Conservation (phyloP, 805 yeast genomes). For the Hanseniaspora pseudoguilliermondii region DNA sequence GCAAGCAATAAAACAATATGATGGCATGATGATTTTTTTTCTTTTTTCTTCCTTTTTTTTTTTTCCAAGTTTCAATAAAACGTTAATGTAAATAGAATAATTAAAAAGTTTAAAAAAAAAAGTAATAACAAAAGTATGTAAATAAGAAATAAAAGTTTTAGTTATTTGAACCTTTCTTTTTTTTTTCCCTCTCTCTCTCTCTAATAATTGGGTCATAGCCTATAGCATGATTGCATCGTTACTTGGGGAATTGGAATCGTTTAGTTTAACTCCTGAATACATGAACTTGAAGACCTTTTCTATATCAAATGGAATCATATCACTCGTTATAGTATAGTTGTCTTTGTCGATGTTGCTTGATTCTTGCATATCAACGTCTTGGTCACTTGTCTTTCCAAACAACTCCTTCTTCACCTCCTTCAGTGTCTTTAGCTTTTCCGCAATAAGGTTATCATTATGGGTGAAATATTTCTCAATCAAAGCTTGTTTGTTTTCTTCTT, state of each 20-base stretch:
- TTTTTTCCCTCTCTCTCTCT: neutral
- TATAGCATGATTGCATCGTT: neutral
- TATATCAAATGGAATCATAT: constrained; percentile 25
- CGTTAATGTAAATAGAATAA: neutral
- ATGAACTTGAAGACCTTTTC: constrained; percentile 34
- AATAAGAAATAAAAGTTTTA: neutral
- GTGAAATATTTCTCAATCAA: constrained; percentile 8
- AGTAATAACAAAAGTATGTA: too few species aligned
- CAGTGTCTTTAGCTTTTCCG: neutral
- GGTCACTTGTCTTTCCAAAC: constrained; percentile 28
- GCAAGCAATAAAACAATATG: constrained; percentile 19
- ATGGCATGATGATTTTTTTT: too few species aligned
- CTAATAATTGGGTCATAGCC: too few species aligned
- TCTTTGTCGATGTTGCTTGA: constrained; percentile 17
- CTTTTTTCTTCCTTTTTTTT: neutral
- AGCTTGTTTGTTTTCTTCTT: constrained; percentile 15
- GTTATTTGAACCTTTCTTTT: neutral
- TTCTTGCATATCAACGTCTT: constrained; percentile 24
- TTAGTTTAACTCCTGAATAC: constrained; percentile 30
- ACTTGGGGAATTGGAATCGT: neutral
- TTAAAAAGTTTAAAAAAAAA: too few species aligned
- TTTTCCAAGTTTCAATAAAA: neutral
- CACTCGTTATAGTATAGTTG: constrained; percentile 13
- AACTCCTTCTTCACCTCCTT: constrained; percentile 5
- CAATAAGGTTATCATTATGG: neutral